Percentiles rank a stretch among this genome's conserved stretches.
Conservation (phyloP, 495 filamentous ascomycete species). For the Halenospora varia region DNA sequence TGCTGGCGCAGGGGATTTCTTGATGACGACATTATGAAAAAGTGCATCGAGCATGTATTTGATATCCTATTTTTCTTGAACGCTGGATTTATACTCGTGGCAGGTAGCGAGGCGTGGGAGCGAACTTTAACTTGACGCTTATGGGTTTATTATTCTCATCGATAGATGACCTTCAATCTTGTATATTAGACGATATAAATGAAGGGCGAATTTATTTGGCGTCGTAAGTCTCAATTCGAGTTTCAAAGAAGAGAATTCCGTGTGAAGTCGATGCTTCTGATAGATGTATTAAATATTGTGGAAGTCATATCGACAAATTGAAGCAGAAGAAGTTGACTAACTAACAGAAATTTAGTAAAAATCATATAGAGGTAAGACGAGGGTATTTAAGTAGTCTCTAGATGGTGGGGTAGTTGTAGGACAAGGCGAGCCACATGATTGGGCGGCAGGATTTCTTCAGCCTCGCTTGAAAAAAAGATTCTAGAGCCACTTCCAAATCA, state of each 20-base stretch:
- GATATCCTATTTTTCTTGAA: not conserved
- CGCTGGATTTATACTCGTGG: not conserved
- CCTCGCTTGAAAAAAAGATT: constrained; percentile 13
- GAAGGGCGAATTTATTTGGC: not conserved
- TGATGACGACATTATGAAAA: not conserved
- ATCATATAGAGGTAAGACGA: no score
- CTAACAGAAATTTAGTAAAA: no score
- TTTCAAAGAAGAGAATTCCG: no score
- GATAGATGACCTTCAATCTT: not conserved
- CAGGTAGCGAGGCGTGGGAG: constrained; percentile 14
- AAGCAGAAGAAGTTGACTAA: no score
- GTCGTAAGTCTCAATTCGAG: not conserved
- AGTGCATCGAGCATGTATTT: constrained; percentile 5
- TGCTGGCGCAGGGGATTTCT: not conserved
- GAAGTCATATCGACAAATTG: no score
- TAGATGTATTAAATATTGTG: no score
- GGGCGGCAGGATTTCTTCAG: constrained; percentile 3
- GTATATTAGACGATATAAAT: not conserved
- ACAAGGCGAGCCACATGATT: not conserved
- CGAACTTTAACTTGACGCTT: not conserved
- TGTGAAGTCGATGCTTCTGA: no score
- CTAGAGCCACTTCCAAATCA: not conserved
- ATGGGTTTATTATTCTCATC: not conserved
- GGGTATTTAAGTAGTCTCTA: no score
- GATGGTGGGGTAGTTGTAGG: not conserved